Evolutionary conservation across 75 land plant species (phyloP).

Genomic region (Larix kaempferi): DNA sequence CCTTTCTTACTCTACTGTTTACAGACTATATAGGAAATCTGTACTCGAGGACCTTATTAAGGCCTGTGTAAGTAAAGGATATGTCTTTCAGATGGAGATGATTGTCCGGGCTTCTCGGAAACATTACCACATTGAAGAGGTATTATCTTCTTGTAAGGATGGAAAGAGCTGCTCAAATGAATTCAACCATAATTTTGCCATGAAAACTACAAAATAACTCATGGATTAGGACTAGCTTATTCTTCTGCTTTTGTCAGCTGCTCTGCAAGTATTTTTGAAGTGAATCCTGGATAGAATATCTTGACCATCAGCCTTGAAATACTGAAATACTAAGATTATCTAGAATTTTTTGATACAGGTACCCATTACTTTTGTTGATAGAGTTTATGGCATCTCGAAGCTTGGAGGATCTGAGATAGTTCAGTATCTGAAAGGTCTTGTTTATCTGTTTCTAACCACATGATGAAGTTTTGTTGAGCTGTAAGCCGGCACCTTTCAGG

Average conservation of each 20-base stretch:
- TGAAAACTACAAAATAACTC: background rate
- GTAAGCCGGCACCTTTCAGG: too few species aligned
- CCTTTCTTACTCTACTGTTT: background rate
- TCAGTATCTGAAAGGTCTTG: conserved; percentile 87
- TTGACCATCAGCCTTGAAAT: conserved; percentile 2
- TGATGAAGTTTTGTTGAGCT: conserved; percentile 4
- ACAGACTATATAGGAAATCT: conserved; percentile 74
- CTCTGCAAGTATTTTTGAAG: background rate
- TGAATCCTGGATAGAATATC: background rate
- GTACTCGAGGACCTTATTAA: conserved; percentile 82
- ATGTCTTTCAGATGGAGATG: conserved; percentile 99
- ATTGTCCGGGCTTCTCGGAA: conserved; percentile 92
- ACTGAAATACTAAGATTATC: background rate
- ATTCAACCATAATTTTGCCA: background rate
- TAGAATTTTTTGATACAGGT: conserved; percentile 47
- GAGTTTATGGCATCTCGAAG: conserved; percentile 97
- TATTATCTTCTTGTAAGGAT: conserved; percentile 15
- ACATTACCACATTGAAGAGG: conserved; percentile 90
- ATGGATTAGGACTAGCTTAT: background rate
- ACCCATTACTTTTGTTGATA: conserved; percentile 98
- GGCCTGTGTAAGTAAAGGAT: conserved; percentile 88
- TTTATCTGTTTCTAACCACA: conserved; percentile 78
- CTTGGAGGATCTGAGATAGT: conserved; percentile 98
- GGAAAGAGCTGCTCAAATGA: background rate
- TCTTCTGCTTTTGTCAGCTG: background rate